Evolutionary conservation across 495 filamentous ascomycete species (phyloP), one percentile per base, ranked within the genome.

Genomic region (Hypomontagnella submonticulosa): DNA sequence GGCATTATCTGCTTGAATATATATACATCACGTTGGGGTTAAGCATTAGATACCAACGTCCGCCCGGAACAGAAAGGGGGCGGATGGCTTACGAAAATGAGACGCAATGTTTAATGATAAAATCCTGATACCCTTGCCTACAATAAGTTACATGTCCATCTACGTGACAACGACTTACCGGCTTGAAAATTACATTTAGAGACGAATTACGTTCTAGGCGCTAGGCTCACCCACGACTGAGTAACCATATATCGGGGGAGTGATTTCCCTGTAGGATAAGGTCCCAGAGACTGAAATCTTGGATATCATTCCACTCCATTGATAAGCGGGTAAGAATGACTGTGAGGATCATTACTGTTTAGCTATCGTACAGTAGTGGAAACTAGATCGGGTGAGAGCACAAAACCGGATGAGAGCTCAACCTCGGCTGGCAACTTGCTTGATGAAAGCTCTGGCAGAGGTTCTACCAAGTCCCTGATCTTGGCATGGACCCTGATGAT

Each of bases 11-110:
- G 20, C 60, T 69, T 63, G 49, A 59, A 51, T 47, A 69, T 69
- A 69, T 69, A 69, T 69, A 69, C 30, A 63, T 55, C 49, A 59
- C 12, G 37, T 60, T 43, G 50, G 51, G 37, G 54, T 67, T 48
- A 66, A 57, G 68, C 68, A 71, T 67, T 66, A 66, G 68, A 71
- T 73, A 73, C 71, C 65, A 71, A 62, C 67, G 57, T 70, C 57
- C 61, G 57, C 67, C 62, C 67, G 32, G 20, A 66, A 61, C 61
- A 66, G 58, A 56, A 61, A 62, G 59, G 57, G 61, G 70, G 60
- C 60, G 67, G 67, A 68, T 64, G 63, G 67, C 67, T 64, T 62
- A 71, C 61, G 67, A 73, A 73, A 68, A 71, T 57, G 63, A 67
- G 58, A 68, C 42, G 52, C 57, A 71, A 63, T 58, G 60, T 67